Evolutionary conservation across 2,329 filamentous ascomycete genomes (phyloP).

Genomic region (Emericellopsis cladophorae): DNA sequence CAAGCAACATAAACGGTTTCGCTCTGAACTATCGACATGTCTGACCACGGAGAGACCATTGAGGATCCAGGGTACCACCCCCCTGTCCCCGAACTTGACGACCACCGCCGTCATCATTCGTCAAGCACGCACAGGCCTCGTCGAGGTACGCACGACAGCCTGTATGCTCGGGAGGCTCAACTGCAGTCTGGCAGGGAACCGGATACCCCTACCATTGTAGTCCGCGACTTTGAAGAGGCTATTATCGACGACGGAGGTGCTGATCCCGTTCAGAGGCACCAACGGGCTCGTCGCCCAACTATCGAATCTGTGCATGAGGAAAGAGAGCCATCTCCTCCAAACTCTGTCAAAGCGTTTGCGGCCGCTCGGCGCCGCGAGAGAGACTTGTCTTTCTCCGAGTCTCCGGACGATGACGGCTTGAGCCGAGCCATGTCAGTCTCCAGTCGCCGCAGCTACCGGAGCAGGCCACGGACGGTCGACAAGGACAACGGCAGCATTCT

Average conservation of each 20-base stretch:
- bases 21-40: conserved; percentile 32
- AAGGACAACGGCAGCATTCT: conserved; percentile 49
- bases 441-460: conserved; percentile 47
- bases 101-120: conserved; percentile 59
- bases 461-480: conserved; percentile 46
- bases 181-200: conserved; percentile 10
- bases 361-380: conserved; percentile 78
- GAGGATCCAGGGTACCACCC: conserved; percentile 55
- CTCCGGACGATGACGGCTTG: conserved; percentile 32
- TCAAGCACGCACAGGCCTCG: conserved; percentile 48
- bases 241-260: conserved; percentile 57
- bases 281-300: conserved; percentile 40
- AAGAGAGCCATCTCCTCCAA: conserved; percentile 75
- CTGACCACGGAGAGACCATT: conserved; percentile 45
- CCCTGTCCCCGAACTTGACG: conserved; percentile 71
- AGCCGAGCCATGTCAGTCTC: conserved; percentile 59
- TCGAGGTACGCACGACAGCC: conserved; percentile 62
- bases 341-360: conserved; percentile 95
- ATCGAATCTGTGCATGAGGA: conserved; percentile 43
- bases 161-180: conserved; percentile 35
- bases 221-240: conserved; percentile 80
- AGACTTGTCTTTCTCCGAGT: conserved; percentile 45
- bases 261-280: conserved; percentile 24
- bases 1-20: neutral
- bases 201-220: conserved; percentile 25